A percentile compares a stretch with the other conserved stretches of the same genome.
Evolutionary conservation across 73 alveolate species (phyloP).

Genomic region (Stentor coeruleus): DNA sequence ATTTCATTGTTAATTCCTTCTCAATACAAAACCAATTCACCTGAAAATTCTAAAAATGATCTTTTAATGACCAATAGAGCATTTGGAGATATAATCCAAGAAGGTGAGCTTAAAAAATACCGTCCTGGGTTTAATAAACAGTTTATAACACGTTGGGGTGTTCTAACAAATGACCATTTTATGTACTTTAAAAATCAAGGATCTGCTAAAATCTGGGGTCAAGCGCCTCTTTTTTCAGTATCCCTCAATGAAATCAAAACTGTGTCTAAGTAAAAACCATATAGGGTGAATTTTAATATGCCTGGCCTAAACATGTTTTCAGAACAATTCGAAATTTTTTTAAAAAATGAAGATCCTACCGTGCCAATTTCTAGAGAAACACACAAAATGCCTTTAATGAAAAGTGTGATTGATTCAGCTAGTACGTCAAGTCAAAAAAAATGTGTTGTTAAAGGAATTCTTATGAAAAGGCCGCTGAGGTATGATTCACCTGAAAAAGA

Average conservation of each 20-base stretch:
- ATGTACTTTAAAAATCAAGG: constrained; percentile 20
- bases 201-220: background rate
- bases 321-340: constrained; percentile 18
- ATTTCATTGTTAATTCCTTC: background rate
- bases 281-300: background rate
- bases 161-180: background rate
- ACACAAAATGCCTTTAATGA: background rate
- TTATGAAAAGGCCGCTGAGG: background rate
- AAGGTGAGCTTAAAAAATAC: constrained; percentile 13
- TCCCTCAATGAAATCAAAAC: background rate
- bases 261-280: background rate
- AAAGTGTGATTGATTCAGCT: background rate
- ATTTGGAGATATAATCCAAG: background rate
- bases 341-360: background rate
- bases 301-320: background rate
- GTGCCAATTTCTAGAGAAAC: background rate
- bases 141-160: constrained; percentile 18
- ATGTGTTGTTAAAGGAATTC: background rate
- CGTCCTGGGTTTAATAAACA: constrained; percentile 7
- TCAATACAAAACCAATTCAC: background rate
- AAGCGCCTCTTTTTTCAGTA: background rate
- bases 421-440: background rate
- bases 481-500: background rate
- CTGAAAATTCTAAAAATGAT: background rate
- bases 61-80: background rate